Conservation (phyloP, 148 eudicot species). For the Chenopodium suecicum region DNA sequence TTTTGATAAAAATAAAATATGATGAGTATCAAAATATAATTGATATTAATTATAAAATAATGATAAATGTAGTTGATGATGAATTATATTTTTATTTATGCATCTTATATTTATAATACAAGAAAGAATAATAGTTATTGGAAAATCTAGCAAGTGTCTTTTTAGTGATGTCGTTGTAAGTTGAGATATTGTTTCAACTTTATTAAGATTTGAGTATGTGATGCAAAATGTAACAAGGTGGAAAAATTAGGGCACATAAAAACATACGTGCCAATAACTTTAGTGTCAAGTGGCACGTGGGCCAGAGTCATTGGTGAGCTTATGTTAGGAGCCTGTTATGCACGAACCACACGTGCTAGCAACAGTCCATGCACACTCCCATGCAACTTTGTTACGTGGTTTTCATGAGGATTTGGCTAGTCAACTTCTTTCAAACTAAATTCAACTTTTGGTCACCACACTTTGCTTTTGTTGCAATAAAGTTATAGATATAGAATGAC, state of each 20-base stretch:
- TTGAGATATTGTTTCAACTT: neutral
- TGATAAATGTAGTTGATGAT: slow-evolving; percentile 3
- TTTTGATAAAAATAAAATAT: no score
- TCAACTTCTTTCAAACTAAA: slow-evolving; percentile 7
- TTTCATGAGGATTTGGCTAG: slow-evolving; percentile 18
- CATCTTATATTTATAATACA: slow-evolving; percentile 8
- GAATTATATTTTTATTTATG: neutral
- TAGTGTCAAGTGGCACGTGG: slow-evolving; percentile 27
- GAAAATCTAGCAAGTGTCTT: neutral
- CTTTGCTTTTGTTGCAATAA: neutral
- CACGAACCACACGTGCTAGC: slow-evolving; percentile 34
- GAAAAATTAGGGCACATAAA: slow-evolving; percentile 19
- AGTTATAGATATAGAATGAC: no score
- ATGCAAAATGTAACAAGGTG: slow-evolving; percentile 23
- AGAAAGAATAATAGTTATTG: neutral
- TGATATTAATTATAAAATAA: neutral
- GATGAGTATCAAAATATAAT: neutral
- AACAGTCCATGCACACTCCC: slow-evolving; percentile 38
- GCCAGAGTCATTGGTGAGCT: slow-evolving; percentile 19
- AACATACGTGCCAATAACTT: slow-evolving; percentile 20
- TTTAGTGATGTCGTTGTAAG: neutral
- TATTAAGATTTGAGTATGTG: slow-evolving; percentile 9
- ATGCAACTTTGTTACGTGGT: slow-evolving; percentile 31
- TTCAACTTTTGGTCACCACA: neutral
- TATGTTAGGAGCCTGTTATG: slow-evolving; percentile 25